Base-by-base conservation (phyloP, 176 grass and related monocot species). In the Bonia amplexicaulis region DNA sequence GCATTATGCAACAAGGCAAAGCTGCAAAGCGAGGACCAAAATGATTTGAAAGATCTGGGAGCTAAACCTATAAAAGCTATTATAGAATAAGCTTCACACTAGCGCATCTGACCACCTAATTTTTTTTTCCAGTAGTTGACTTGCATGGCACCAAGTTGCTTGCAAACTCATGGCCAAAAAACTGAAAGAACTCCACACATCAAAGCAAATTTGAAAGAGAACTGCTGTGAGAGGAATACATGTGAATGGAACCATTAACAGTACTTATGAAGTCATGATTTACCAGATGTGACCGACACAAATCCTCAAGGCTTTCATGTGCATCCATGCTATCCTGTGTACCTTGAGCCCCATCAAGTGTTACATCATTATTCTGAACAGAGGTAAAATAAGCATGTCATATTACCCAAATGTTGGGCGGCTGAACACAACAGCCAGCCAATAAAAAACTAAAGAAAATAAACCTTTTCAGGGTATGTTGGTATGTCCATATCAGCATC, bases 241-340 rank as follows among this genome's bases (percentile, higher is more conserved):
- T 47, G 6, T 39, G n/a, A 73, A 72, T 1, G 13, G 26, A 66
- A 54, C 37, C 14, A 82, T 70, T 79, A 66, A 54, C 15, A 53
- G 79, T 82, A 41, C 48, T 49, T 33, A 80, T 47, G 9, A 60
- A 41, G 47, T 44, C 23, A 80, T 39, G 9, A 60, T 82, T 91
- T 88, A 99, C 96, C 91, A 96, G 82, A 80, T 99, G 96, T 39
- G 51, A 90, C 33, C 60, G 85, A 74, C 96, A 96, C 86, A 99
- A 91, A 54, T 92, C 90, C 2, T 91, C 96, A 66, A 99, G 91
- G 86, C 49, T 96, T 86, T 37, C 81, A 85, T 85, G 71, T 45
- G 57, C 86, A 80, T 91, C 86, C 37, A 69, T 51, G 76, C 73
- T 83, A 11, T 82, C 88, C 58, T 92, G 90, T 42, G 81, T 71